A percentile compares a stretch with the other conserved stretches of the same genome.
Evolutionary conservation across 441 rosid genomes (phyloP).

Genomic region (Monsonia emarginata): DNA sequence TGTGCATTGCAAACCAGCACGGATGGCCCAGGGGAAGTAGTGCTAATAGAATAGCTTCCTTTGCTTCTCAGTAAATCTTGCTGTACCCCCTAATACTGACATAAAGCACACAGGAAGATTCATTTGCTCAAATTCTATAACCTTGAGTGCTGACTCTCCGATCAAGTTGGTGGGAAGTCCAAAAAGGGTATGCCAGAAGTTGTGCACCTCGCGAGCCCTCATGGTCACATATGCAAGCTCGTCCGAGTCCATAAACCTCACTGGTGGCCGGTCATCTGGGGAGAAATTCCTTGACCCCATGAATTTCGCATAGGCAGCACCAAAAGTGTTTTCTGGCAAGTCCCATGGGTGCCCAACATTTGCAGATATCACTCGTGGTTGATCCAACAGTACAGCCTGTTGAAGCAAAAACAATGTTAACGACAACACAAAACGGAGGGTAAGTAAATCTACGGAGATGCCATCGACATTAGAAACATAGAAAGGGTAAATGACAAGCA

Average conservation of each 20-base stretch:
- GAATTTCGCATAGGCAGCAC: constrained; percentile 85
- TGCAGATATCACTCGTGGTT: constrained; percentile 60
- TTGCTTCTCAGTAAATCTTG: constrained; percentile 69
- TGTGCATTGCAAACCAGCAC: constrained; percentile 50
- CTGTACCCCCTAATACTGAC: constrained; percentile 77
- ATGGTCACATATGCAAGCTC: constrained; percentile 78
- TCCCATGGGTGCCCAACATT: constrained; percentile 79
- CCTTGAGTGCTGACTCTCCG: constrained; percentile 81
- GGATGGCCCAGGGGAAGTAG: constrained; percentile 81
- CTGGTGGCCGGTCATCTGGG: constrained; percentile 79
- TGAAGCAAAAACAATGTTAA: not conserved
- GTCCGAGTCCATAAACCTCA: constrained; percentile 80
- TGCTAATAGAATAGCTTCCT: constrained; percentile 56
- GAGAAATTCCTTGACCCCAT: constrained; percentile 90
- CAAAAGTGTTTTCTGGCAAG: constrained; percentile 67
- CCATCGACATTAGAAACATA: not conserved
- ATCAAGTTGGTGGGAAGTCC: constrained; percentile 73
- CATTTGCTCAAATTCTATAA: constrained; percentile 88
- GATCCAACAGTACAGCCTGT: constrained; percentile 62
- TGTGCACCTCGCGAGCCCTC: constrained; percentile 82
- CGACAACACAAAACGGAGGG: not conserved
- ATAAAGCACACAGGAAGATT: constrained; percentile 77
- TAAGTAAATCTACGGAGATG: not conserved
- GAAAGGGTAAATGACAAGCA: not conserved
- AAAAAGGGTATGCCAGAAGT: constrained; percentile 89